Conservation (phyloP, 148 eudicot genomes). For the Silene uniflora region DNA sequence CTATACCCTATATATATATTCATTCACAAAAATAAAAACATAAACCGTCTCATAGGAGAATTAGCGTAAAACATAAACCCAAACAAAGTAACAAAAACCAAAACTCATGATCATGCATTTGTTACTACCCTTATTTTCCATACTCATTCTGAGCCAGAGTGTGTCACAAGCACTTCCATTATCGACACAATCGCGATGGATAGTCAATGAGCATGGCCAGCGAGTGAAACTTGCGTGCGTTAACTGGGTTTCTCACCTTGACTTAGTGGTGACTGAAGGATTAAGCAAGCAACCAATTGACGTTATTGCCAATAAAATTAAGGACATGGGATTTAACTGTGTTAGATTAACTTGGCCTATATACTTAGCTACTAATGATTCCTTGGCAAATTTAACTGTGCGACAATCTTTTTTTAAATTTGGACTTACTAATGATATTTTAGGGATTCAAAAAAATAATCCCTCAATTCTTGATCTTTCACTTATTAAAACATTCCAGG, state of each 20-base stretch:
- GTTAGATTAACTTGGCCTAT: slow-evolving; percentile 91
- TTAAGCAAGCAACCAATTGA: slow-evolving; percentile 20
- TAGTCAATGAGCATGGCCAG: slow-evolving; percentile 55
- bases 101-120: background rate
- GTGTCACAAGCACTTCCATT: background rate
- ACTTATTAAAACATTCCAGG: too few relatives aligned
- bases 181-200: slow-evolving; percentile 72
- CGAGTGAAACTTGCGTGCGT: slow-evolving; percentile 86
- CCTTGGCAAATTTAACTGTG: slow-evolving; percentile 49
- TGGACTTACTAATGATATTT: slow-evolving; percentile 41
- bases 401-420: slow-evolving; percentile 46
- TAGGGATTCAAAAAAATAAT: too few relatives aligned
- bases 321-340: slow-evolving; percentile 71
- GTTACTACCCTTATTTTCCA: background rate
- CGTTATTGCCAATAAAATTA: slow-evolving; percentile 39
- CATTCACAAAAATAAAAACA: too few relatives aligned
- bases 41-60: too few relatives aligned
- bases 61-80: background rate
- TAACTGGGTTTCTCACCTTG: slow-evolving; percentile 15
- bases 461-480: too few relatives aligned
- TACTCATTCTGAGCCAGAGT: background rate
- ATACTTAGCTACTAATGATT: slow-evolving; percentile 50
- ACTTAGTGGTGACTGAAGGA: too few relatives aligned
- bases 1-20: too few relatives aligned
- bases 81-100: slow-evolving; percentile 1